Base-by-base conservation (phyloP, 2,329 filamentous ascomycete genomes). In the Ophiostoma triangulosporum region DNA sequence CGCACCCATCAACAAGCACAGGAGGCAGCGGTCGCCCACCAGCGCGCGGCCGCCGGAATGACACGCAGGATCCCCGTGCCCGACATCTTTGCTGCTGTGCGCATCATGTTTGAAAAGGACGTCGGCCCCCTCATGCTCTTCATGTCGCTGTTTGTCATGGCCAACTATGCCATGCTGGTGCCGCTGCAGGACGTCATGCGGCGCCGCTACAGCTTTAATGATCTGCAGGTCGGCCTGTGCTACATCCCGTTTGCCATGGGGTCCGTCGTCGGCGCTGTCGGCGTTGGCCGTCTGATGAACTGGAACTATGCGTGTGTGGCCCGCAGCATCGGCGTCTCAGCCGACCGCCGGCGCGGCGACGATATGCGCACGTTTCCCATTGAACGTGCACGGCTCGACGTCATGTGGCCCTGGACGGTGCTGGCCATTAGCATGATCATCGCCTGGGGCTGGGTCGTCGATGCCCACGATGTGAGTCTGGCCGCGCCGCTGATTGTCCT, bases 261-360 rank as follows among this genome's bases (percentile, higher is more conserved):
- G 3, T 66, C 66, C 27, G 62, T 68, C 15, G n/a, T 67, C 1
- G 66, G 68, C 4, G 62, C 66, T 2, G 49, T 66, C 15, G 57
- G 64, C 1, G 63, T 66, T 0, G 77, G 81, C 12, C 69, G 70
- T 40, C 59, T 82, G 4, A 68, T 84, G 6, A 80, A 86, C 63
- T 75, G 73, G 68, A 80, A 82, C 62, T 86, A 80, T 60, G 68
- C 70, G 0, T 73, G 78, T 9, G 69, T 77, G 38, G 77, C 78
- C 2, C 62, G 62, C 6, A 67, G 66, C 6, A 63, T 76, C 1
- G 73, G 74, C 17, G 66, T 81, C 27, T 60, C 68, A 0, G 66
- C 79, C 38, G 70, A 70, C 43, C 69, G 69, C 56, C 74, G 71
- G 55, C 70, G 72, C 43, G 64, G 64, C 53, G 62, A 65, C 36